Percentiles rank a stretch among this genome's conserved stretches.
Evolutionary conservation across 345 rosid genomes (phyloP).

Genomic region (Cochlearia excelsa): DNA sequence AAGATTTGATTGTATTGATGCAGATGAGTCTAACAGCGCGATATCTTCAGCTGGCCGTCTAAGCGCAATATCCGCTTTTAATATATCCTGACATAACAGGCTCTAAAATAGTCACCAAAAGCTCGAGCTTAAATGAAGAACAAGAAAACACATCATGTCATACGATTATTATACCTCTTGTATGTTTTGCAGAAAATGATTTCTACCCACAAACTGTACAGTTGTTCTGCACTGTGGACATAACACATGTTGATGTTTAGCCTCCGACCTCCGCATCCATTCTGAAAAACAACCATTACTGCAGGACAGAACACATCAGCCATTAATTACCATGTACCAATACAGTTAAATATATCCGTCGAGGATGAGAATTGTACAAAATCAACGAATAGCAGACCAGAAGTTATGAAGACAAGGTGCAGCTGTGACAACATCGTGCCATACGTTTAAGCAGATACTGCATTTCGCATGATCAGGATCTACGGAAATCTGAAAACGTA

Average conservation of each 20-base stretch:
- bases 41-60: constrained; percentile 70
- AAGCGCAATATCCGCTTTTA: constrained; percentile 60
- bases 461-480: constrained; percentile 81
- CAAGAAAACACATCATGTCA: constrained; percentile 3
- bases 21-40: constrained; percentile 60
- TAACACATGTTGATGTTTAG: constrained; percentile 55
- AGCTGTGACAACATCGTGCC: constrained; percentile 92
- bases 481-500: constrained; percentile 52
- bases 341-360: constrained; percentile 7
- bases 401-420: constrained; percentile 97
- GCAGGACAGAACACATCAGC: constrained; percentile 34
- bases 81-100: constrained; percentile 53
- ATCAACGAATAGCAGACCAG: constrained; percentile 48
- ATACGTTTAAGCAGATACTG: constrained; percentile 84
- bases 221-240: constrained; percentile 95
- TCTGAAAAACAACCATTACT: constrained; percentile 98
- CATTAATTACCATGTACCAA: constrained; percentile 12
- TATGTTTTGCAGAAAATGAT: constrained; percentile 69
- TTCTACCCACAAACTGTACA: constrained; percentile 78
- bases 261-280: constrained; percentile 82
- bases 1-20: constrained; percentile 69
- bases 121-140: constrained; percentile 14
- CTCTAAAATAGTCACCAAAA: constrained; percentile 22
- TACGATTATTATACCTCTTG: constrained; percentile 56
- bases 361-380: constrained; percentile 2